A percentile compares a stretch with the other conserved stretches of the same genome.
Evolutionary conservation across 2,329 filamentous ascomycete genomes (phyloP).

Genomic region (Penicillium carneum): DNA sequence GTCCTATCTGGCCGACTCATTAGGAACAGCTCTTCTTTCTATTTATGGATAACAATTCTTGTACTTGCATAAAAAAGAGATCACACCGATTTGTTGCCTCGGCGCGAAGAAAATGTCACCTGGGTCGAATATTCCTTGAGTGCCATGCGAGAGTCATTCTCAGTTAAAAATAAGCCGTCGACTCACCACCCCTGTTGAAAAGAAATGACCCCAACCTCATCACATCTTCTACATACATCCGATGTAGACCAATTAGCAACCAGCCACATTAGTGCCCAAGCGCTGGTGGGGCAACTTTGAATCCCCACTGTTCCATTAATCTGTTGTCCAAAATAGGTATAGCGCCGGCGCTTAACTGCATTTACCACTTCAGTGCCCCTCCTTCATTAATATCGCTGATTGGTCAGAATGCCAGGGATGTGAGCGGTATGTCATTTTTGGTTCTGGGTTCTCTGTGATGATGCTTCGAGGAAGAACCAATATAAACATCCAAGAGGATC

Average conservation of each 20-base stretch:
- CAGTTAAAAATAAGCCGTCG: neutral
- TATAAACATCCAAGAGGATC: constrained; percentile 13
- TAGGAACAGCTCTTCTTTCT: neutral
- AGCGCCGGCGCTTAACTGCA: constrained; percentile 20
- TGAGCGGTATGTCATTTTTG: constrained; percentile 8
- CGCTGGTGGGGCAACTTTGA: neutral
- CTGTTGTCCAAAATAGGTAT: neutral
- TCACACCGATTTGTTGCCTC: neutral
- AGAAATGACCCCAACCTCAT: neutral
- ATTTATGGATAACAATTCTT: neutral
- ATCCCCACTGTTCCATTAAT: constrained; percentile 5
- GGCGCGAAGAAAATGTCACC: neutral
- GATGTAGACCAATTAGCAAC: neutral
- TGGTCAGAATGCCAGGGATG: neutral
- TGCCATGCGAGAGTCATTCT: neutral
- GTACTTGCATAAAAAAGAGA: neutral
- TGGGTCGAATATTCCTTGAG: neutral
- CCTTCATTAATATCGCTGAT: neutral
- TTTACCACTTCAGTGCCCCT: neutral
- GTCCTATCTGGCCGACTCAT: too few relatives aligned
- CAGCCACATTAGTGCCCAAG: neutral
- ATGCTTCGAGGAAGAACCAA: constrained; percentile 5
- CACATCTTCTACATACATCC: neutral
- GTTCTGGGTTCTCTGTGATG: constrained; percentile 11
- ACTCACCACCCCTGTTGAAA: neutral